These are phyloP conservation scores for Gossypium lobatum DNA, from an alignment of 441 rosid genomes.

Conservation along the genomic window DNA sequence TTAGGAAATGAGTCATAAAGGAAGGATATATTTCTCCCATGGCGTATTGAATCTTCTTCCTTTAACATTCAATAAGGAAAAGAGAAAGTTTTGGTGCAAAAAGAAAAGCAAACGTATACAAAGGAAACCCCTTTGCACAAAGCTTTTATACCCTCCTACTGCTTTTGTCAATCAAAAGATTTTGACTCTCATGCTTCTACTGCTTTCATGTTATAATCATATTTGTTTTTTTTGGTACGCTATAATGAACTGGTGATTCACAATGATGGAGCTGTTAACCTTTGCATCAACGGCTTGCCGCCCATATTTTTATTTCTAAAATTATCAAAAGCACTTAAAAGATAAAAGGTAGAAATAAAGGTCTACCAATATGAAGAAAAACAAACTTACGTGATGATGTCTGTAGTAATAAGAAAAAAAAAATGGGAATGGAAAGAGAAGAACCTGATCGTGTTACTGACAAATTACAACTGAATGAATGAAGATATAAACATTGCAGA, in stretches of 20 bases:
- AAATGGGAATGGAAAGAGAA: background rate
- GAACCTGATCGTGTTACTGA: background rate
- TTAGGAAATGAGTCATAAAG: background rate
- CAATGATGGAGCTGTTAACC: no score
- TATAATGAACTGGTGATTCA: no score
- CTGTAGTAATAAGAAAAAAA: background rate
- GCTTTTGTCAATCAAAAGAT: no score
- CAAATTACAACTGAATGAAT: no score
- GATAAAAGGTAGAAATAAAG: background rate
- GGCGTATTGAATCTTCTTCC: conserved; percentile 11
- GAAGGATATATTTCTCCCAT: background rate
- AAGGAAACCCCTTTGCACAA: background rate
- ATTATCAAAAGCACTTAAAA: background rate
- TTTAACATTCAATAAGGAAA: background rate
- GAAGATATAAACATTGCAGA: no score
- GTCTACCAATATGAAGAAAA: background rate
- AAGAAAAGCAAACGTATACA: background rate
- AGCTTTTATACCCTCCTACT: background rate
- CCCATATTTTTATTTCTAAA: no score
- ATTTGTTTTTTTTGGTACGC: no score
- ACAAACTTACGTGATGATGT: background rate
- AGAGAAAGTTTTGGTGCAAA: background rate
- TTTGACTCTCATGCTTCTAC: no score
- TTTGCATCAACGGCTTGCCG: no score
- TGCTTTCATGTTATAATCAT: no score